Evolutionary conservation across 1,284 basidiomycete species (phyloP).

Genomic region (Irpex rosettiformis): DNA sequence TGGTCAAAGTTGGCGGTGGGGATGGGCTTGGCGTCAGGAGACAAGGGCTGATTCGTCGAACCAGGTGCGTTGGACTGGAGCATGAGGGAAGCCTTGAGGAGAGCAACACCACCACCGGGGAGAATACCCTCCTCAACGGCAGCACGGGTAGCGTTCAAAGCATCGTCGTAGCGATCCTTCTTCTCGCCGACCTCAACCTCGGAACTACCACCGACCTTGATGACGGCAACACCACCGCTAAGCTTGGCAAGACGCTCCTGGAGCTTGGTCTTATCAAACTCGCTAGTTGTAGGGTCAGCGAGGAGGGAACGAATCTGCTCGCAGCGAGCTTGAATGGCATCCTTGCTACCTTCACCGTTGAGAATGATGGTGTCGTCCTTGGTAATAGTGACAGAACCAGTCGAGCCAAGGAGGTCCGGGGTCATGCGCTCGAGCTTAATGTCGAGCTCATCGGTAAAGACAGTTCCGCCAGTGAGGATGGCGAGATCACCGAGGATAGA

Average conservation of each 20-base stretch:
- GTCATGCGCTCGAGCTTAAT: conserved; percentile 95
- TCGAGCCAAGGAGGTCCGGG: conserved; percentile 86
- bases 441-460: conserved; percentile 98
- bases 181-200: conserved; percentile 99
- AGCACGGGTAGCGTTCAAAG: conserved; percentile 94
- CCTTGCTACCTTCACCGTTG: conserved; percentile 89
- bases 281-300: conserved; percentile 81
- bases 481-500: conserved; percentile 95
- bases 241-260: conserved; percentile 98
- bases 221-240: conserved; percentile 94
- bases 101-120: conserved; percentile 91
- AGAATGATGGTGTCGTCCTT: conserved; percentile 99
- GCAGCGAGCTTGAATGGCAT: conserved; percentile 83
- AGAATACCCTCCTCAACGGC: conserved; percentile 99
- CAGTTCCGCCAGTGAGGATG: conserved; percentile 95
- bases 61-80: conserved; percentile 60
- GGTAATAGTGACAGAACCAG: conserved; percentile 91
- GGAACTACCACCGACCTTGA: conserved; percentile 92
- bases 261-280: conserved; percentile 94
- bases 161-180: conserved; percentile 99
- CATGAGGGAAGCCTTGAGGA: conserved; percentile 85
- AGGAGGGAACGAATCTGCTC: conserved; percentile 92
- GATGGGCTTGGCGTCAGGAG: conserved; percentile 60
- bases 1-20: conserved; percentile 95
- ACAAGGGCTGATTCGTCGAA: conserved; percentile 30